Evolutionary conservation across 2,329 filamentous ascomycete species (phyloP).

Genomic region (Ceratocystis lukuohia): DNA sequence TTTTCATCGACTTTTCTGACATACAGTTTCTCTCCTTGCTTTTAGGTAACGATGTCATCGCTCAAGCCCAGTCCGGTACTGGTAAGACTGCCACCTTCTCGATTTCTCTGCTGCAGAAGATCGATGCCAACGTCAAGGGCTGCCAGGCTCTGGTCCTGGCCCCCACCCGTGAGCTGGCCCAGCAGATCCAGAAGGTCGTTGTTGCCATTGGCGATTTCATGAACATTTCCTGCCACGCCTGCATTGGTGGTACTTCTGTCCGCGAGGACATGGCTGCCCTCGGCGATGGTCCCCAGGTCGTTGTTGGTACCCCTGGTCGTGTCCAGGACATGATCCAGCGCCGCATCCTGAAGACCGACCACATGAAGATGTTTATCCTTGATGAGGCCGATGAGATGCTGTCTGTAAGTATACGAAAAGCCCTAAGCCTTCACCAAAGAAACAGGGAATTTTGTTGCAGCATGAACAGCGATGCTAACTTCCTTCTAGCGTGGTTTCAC

Average conservation of each 20-base stretch:
- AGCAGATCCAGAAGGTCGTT: conserved; percentile 99
- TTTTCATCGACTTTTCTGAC: neutral
- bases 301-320: conserved; percentile 95
- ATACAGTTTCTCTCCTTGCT: neutral
- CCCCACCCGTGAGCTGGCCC: conserved; percentile 93
- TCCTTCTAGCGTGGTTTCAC: conserved; percentile 75
- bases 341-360: conserved; percentile 88
- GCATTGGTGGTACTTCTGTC: conserved; percentile 96
- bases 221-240: conserved; percentile 97
- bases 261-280: conserved; percentile 98
- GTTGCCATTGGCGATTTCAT: conserved; percentile 99
- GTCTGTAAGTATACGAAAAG: conserved; percentile 45
- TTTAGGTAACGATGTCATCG: conserved; percentile 91
- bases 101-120: conserved; percentile 97
- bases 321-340: conserved; percentile 99
- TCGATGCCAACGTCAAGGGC: conserved; percentile 86
- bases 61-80: conserved; percentile 98
- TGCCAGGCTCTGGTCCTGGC: conserved; percentile 98
- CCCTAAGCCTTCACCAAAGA: conserved; percentile 20
- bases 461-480: conserved; percentile 26
- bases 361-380: conserved; percentile 99
- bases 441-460: neutral
- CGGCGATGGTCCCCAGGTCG: conserved; percentile 88
- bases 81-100: conserved; percentile 99
- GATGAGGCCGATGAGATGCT: conserved; percentile 99